Base-by-base conservation (phyloP, 179 eudicot species). In the Beta lomatogona region DNA sequence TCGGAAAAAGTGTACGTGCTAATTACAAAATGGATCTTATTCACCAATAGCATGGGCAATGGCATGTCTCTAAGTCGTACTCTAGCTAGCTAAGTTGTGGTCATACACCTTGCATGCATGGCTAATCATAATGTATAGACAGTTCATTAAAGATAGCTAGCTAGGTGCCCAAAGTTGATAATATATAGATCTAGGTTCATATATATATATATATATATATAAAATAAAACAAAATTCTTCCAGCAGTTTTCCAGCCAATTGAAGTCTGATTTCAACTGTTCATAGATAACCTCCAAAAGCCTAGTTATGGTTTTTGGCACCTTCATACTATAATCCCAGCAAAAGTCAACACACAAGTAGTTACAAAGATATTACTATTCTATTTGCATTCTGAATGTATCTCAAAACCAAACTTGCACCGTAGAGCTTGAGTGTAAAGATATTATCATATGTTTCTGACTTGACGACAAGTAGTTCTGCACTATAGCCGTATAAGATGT, bases 221-320 rank as follows among this genome's bases (percentile, higher is more conserved):
- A 25, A 63, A 81, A 81, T 31, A 77, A 74, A 75, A 75, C 75
- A 81, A 68, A 76, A 55, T 9, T 50, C 5, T 45, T 55, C 46
- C 79, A 81, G 19, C 76, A 60, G 11, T 57, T 61, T 77, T 77
- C 69, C 60, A 73, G 79, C 79, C 79, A 73, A 78, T 82, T 71
- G 46, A 72, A 16, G 48, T 45, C 7, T 57, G 53, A 73, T 53
- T 65, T 44, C 74, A 54, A 79, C 58, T 10, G 41, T 82, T 77
- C 15, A 46, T 64, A 69, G 10, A 73, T n/a, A 73, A 65, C 46
- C 15, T 73, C 71, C 82, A 79, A 82, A 65, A 2, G 16, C 45
- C 73, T 71, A 82, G 73, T 82, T 77, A 77, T 71, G 61, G 67
- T 63, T 41, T 80, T 82, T 66, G 85, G 59, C 74, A 18, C 46